phyloP scores from a whole-genome alignment of 2,329 filamentous ascomycete species.

The Sclerotinia borealis region DNA sequence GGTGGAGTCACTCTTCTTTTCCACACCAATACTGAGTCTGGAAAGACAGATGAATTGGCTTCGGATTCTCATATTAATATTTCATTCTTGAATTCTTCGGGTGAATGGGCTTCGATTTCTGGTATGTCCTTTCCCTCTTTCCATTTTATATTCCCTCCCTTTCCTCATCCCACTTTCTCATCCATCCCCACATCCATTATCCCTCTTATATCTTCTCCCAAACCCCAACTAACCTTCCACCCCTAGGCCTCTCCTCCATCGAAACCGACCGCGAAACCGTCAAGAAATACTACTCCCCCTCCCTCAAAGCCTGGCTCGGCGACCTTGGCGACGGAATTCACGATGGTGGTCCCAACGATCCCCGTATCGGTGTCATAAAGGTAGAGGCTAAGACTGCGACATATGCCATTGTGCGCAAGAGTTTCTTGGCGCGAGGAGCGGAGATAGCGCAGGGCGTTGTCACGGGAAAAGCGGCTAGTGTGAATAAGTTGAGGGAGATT shows the following conservation, averaged over 20 bases:
- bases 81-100: slow-evolving; percentile 67
- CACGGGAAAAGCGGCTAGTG: slow-evolving; percentile 62
- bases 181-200: not conserved
- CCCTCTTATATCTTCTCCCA: not conserved
- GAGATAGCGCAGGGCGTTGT: slow-evolving; percentile 72
- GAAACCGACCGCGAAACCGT: slow-evolving; percentile 63
- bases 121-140: slow-evolving; percentile 41
- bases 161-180: not conserved
- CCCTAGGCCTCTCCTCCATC: slow-evolving; percentile 44
- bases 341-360: slow-evolving; percentile 75
- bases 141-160: not conserved
- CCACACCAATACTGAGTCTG: slow-evolving; percentile 84
- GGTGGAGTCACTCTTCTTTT: slow-evolving; percentile 79
- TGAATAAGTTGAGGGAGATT: slow-evolving; percentile 74
- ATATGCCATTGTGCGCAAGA: slow-evolving; percentile 61
- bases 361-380: slow-evolving; percentile 74
- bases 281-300: slow-evolving; percentile 67
- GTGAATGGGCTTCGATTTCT: slow-evolving; percentile 84
- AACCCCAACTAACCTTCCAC: not conserved
- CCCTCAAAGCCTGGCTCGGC: slow-evolving; percentile 78
- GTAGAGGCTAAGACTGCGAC: slow-evolving; percentile 67
- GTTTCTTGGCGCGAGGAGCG: slow-evolving; percentile 54
- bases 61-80: slow-evolving; percentile 72
- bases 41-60: slow-evolving; percentile 77
- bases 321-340: slow-evolving; percentile 79